A percentile compares a stretch with the other conserved stretches of the same genome.
These are phyloP conservation scores for Candida silvatica DNA, from an alignment of 805 yeast genomes.

Conservation along the genomic window DNA sequence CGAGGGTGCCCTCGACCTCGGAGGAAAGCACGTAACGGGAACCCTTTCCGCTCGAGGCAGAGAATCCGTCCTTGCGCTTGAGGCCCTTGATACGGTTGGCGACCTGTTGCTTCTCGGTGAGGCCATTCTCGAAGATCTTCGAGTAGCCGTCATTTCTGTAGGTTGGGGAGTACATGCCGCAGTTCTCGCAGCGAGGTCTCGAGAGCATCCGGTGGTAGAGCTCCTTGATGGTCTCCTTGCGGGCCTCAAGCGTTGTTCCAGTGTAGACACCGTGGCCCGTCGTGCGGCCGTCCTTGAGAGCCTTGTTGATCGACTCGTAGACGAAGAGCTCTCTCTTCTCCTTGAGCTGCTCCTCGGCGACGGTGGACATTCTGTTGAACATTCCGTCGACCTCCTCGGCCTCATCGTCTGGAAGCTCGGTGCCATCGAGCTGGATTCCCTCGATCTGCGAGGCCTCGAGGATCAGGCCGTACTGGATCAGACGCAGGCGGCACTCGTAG, in stretches of 20 bases:
- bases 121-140: constrained; percentile 83
- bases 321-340: constrained; percentile 64
- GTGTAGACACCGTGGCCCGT: constrained; percentile 63
- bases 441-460: constrained; percentile 73
- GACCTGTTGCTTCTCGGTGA: constrained; percentile 71
- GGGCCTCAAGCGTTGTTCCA: constrained; percentile 79
- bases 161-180: constrained; percentile 91
- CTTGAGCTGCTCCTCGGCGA: constrained; percentile 34
- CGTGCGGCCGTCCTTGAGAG: constrained; percentile 70
- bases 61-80: constrained; percentile 34
- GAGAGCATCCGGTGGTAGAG: constrained; percentile 65
- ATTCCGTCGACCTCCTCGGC: constrained; percentile 17
- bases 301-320: constrained; percentile 57
- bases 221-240: constrained; percentile 63
- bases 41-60: constrained; percentile 27
- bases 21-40: constrained; percentile 82
- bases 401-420: constrained; percentile 33
- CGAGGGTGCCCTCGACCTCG: constrained; percentile 74
- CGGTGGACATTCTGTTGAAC: constrained; percentile 18
- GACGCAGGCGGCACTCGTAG: constrained; percentile 65
- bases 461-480: constrained; percentile 83
- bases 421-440: constrained; percentile 34
- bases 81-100: constrained; percentile 65
- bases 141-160: constrained; percentile 93
- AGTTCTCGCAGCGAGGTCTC: constrained; percentile 88